Evolutionary conservation across 2,329 filamentous ascomycete genomes (phyloP), one percentile per base, ranked within the genome.

Genomic region (Ceratocystis alfenasii): DNA sequence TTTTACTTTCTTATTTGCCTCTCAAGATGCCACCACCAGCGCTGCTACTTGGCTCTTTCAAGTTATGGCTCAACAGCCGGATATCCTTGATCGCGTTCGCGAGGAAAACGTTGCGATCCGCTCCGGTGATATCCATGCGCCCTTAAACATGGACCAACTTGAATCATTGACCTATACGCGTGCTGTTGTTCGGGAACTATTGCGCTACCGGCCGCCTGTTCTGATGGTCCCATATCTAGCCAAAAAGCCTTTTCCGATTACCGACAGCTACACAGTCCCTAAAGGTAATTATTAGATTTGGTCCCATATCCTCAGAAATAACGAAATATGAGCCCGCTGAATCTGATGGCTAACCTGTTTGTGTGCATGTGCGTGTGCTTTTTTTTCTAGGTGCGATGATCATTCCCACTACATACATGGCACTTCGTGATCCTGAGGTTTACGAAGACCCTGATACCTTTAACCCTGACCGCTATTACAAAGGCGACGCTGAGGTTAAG

Each of bases 1-100:
- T 73, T 96, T 96, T 78, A 95, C 93, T 62, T 96, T 97, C 80
- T 82, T 97, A 68, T 97, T 97, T 77, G 93, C 94, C 68, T 96
- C 92, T 2, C 94, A 97, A 78, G 94, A 99, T 75, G 94, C 94
- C 70, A 96, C 94, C 69, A 94, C 88, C 78, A 95, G 90, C 72
- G 93, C 94, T 68, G 86, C 84, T 72, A 96, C 92, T 64, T 97
- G 94, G 91, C 78, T 97, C 69, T 96, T 96, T 82, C 94, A 99
- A 79, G 83, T 90, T 72, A 87, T 90, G 79, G 92, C 94, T 60
- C 90, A 97, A 78, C 87, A 91, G 69, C 93, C 93, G n/a, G 93
- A 97, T 68, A 81, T 95, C 65, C 81, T 97, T 65, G 89, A 93
- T 73, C 90, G 90, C 71, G 84, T 99, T 66, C 89, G 93, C 59